Percentiles rank a stretch among this genome's conserved stretches.
phyloP scores from a whole-genome alignment of 2,329 filamentous ascomycete genomes.

The Pestalotiopsis sp. region DNA sequence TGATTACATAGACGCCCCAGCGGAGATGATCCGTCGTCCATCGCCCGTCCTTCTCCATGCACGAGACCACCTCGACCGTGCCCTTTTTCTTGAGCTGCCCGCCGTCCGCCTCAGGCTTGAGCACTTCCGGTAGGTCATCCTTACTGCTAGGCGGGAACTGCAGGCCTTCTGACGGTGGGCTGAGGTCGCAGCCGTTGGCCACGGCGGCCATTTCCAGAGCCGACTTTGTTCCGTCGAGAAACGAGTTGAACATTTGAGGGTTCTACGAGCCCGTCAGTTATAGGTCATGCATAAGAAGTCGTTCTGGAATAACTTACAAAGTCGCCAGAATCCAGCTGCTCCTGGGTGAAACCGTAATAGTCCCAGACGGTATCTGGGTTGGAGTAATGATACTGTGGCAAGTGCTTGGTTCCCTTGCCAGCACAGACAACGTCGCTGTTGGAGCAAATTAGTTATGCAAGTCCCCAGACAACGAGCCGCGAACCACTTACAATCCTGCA shows the following conservation, averaged over 20 bases:
- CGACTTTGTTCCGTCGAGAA: constrained; percentile 50
- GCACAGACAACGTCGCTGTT: constrained; percentile 42
- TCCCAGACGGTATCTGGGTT: constrained; percentile 50
- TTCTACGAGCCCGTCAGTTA: constrained; percentile 24
- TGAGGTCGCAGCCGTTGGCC: constrained; percentile 45
- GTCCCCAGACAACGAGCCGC: neutral
- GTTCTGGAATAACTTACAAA: neutral
- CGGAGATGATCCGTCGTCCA: constrained; percentile 41
- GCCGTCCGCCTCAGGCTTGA: constrained; percentile 43
- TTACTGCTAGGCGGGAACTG: constrained; percentile 46
- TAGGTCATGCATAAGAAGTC: neutral
- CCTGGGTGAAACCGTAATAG: constrained; percentile 46
- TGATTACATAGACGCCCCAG: constrained; percentile 48
- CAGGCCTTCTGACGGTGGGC: constrained; percentile 40
- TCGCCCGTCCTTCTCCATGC: constrained; percentile 44
- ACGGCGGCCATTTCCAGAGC: constrained; percentile 51
- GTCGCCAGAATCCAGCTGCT: constrained; percentile 38
- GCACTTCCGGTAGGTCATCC: constrained; percentile 41
- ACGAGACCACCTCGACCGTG: constrained; percentile 47
- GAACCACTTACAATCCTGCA: constrained; percentile 35
- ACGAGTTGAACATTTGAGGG: constrained; percentile 51
- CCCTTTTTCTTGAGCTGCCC: constrained; percentile 42
- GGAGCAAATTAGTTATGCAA: neutral
- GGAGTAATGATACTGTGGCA: constrained; percentile 46
- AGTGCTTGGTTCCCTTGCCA: constrained; percentile 48